Conservation (phyloP, 2,329 filamentous ascomycete genomes). For the Salinomyces thailandicus region DNA sequence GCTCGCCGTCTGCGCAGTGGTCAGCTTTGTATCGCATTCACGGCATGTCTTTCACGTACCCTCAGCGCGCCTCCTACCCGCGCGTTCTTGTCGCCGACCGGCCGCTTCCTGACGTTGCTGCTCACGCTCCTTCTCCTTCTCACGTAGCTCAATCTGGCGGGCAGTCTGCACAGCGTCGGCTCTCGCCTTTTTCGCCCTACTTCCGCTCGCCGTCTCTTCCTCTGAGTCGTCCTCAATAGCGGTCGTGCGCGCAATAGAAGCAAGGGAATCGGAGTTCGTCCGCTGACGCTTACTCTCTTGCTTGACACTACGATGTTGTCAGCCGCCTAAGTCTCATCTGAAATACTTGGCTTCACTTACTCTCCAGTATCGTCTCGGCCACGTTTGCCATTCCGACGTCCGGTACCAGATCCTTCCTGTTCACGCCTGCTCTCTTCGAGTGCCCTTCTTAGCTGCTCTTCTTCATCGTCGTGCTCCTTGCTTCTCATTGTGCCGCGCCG, state of each 20-base stretch:
- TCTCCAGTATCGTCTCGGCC: conserved; percentile 87
- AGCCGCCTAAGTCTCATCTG: conserved; percentile 6
- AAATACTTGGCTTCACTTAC: conserved; percentile 47
- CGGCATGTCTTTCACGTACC: conserved; percentile 43
- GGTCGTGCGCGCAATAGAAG: conserved; percentile 35
- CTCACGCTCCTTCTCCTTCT: conserved; percentile 57
- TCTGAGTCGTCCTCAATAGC: conserved; percentile 57
- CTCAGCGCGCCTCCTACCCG: conserved; percentile 69
- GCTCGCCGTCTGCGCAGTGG: conserved; percentile 25
- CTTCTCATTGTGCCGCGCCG: conserved; percentile 96
- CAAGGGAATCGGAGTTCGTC: conserved; percentile 62
- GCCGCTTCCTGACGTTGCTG: conserved; percentile 62
- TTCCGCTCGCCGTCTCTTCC: conserved; percentile 43
- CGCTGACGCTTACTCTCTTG: conserved; percentile 69
- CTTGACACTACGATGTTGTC: conserved; percentile 47
- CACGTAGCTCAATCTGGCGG: conserved; percentile 54
- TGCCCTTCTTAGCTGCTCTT: conserved; percentile 74
- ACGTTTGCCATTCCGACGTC: conserved; percentile 62
- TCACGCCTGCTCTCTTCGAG: conserved; percentile 94
- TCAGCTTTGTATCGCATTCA: not conserved
- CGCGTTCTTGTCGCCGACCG: conserved; percentile 69
- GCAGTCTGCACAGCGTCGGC: conserved; percentile 40
- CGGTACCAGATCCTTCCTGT: conserved; percentile 45
- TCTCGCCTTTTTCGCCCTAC: conserved; percentile 32
- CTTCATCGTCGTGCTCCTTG: conserved; percentile 89